These are phyloP conservation scores for Liriodendron chinense DNA, from an alignment of 164 flowering plant species.

Conservation along the genomic window DNA sequence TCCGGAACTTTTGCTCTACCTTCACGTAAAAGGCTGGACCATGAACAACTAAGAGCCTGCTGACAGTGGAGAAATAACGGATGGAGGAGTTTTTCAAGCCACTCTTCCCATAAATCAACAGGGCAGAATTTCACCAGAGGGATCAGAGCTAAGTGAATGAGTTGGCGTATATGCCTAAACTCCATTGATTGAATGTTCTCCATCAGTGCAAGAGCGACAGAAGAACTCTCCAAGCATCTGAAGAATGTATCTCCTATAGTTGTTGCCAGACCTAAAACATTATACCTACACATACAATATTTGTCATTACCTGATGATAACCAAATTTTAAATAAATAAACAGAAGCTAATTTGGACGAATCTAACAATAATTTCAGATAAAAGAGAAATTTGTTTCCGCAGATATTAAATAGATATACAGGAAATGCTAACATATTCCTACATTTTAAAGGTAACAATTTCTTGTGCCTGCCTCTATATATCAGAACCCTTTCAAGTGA, in stretches of 20 bases:
- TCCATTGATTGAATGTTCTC: constrained; percentile 92
- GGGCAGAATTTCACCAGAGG: constrained; percentile 80
- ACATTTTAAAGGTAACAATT: too few species aligned
- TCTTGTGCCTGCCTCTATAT: too few species aligned
- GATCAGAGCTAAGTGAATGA: constrained; percentile 66
- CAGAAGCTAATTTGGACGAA: neutral
- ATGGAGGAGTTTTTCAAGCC: constrained; percentile 73
- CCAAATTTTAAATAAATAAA: too few species aligned
- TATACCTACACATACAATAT: constrained; percentile 51
- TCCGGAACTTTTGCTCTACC: constrained; percentile 96
- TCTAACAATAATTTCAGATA: too few species aligned
- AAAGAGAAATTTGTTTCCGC: neutral
- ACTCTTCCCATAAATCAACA: constrained; percentile 65
- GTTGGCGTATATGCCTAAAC: constrained; percentile 87
- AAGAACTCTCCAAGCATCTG: constrained; percentile 47
- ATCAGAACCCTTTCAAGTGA: too few species aligned
- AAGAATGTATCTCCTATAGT: constrained; percentile 82
- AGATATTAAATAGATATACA: neutral
- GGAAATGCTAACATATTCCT: too few species aligned
- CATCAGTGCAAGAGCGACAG: constrained; percentile 61
- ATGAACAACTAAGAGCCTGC: constrained; percentile 72
- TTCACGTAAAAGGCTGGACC: constrained; percentile 78
- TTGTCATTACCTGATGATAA: constrained; percentile 5
- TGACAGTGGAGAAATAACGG: constrained; percentile 67
- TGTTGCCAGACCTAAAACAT: constrained; percentile 82